These are phyloP conservation scores for Dryadomyces sulphureus DNA, from an alignment of 2,329 filamentous ascomycete genomes.

Conservation along the genomic window DNA sequence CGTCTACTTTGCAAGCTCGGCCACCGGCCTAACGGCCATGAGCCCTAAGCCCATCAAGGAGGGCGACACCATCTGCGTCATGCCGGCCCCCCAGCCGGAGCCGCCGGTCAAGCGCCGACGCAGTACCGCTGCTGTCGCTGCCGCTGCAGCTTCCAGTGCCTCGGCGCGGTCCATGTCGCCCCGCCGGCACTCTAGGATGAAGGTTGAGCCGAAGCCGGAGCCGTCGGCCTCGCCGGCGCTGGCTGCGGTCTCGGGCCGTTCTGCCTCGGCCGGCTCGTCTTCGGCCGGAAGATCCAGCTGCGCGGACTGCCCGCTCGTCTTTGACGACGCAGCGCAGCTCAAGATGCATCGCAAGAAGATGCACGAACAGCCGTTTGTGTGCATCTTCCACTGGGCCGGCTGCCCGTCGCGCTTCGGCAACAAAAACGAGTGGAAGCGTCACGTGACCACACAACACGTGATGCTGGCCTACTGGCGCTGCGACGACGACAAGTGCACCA, in stretches of 20 bases:
- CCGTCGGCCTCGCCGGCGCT: too few species aligned
- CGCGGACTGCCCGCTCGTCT: not conserved
- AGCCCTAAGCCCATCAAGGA: not conserved
- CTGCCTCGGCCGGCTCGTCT: too few species aligned
- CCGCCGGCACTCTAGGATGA: too few species aligned
- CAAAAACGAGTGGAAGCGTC: conserved; percentile 95
- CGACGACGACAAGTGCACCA: conserved; percentile 41
- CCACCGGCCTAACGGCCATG: not conserved
- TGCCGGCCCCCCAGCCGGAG: not conserved
- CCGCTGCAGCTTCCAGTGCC: too few species aligned
- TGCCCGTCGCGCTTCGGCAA: conserved; percentile 58
- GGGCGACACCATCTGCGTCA: not conserved
- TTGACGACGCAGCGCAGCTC: conserved; percentile 13
- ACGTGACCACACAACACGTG: conserved; percentile 69
- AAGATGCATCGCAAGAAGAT: conserved; percentile 33
- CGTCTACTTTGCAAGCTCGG: not conserved
- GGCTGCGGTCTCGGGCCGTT: too few species aligned
- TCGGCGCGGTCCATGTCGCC: too few species aligned
- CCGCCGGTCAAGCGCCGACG: not conserved
- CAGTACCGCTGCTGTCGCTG: too few species aligned
- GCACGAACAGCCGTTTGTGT: conserved; percentile 51
- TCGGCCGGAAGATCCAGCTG: too few species aligned
- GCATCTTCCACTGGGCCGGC: conserved; percentile 64
- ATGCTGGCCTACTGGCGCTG: conserved; percentile 64
- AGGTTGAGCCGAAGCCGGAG: too few species aligned